Evolutionary conservation across 106 monocot species (phyloP), one percentile per base, ranked within the genome.

Genomic region (Dactylorhiza incarnata): DNA sequence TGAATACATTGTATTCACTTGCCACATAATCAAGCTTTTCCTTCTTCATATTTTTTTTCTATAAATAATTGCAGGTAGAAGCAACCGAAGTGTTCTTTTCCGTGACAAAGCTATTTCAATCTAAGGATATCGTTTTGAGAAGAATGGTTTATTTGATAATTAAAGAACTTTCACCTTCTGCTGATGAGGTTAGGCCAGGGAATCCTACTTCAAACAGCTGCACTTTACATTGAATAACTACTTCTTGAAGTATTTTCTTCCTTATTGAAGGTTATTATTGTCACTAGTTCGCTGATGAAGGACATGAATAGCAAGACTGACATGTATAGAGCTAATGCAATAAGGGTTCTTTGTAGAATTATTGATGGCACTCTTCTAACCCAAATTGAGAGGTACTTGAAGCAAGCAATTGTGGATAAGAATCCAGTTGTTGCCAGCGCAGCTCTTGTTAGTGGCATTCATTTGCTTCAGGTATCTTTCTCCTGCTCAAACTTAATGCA

Each of bases 251-350:
- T 47, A 23, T 75, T 48, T 25, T 7, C 13, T 56, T 78, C 17
- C 9, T 68, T 72, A 29, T 69, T 58, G 67, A 73, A 99, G 99
- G 99, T 94, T 72, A 94, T 99, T 73, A 99, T 99, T 73, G 99
- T 99, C 79, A 99, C 99, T 9, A 99, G 99, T 61, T 99, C 99
- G 10, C 79, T 99, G 80, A 99, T 99, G 99, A 99, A 99, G 78
- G 99, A 99, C 71, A 99, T 99, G 99, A 99, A 91, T 77, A 99
- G 99, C 78, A 99, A 94, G 85, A 99, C 89, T 5, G 99, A 99
- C 74, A 99, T 94, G 99, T 99, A 99, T 74, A 79, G 99, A 69
- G 99, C 99, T 37, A 99, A 99, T 86, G 99, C 99, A 16, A 99
- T 99, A 61, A 75, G 99, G 58, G 99, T 99, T 80, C 91, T 99